Base-by-base conservation (phyloP, 2,329 filamentous ascomycete species). In the Helotiales sp. region DNA sequence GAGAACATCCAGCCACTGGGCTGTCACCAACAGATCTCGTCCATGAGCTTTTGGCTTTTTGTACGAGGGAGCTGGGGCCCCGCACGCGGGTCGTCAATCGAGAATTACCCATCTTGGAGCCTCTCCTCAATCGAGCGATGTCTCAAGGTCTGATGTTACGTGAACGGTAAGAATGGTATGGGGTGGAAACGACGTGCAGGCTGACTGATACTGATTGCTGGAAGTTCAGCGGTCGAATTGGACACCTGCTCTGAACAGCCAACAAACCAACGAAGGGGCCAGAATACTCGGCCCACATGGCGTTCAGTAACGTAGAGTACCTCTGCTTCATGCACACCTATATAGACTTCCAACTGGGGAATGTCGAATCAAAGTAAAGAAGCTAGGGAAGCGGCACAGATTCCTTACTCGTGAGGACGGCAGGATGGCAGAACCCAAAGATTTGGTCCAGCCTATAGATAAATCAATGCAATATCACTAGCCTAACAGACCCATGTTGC, bases 1-100 rank as follows among this genome's bases (percentile, higher is more conserved):
- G 6, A 57, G 28, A 64, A 64, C 20, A 67, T 20, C 54, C 60
- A 54, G 40, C 28, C 54, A 50, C 40, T 67, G 40, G 20, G 65
- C 61, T 26, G 17, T 49, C 61, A 47, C 50, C 52, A 37, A 20
- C 37, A 57, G 52, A 45, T 55, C 28, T 4, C 15, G 32, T 43
- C 52, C 22, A n/a, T 37, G 22, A 10, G 17, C n/a, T n/a, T n/a
- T n/a, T n/a, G n/a, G n/a, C n/a, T n/a, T 24, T 37, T 40, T 47
- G 61, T 32, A 45, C 34, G 40, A 58, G 28, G 37, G 40, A 52
- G 54, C 55, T 45, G 61, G 22, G 55, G 54, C 55, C 45, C 63
- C 55, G 20, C 55, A n/a, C 37, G 34, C 55, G 34, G 34, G 55
- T 58, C 34, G 17, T 57, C n/a, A 40, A 43, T 58, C 22, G 8